Percentiles rank a stretch among this genome's conserved stretches.
Evolutionary conservation across 2,329 filamentous ascomycete genomes (phyloP).

Genomic region (Aspergillus bombycis): DNA sequence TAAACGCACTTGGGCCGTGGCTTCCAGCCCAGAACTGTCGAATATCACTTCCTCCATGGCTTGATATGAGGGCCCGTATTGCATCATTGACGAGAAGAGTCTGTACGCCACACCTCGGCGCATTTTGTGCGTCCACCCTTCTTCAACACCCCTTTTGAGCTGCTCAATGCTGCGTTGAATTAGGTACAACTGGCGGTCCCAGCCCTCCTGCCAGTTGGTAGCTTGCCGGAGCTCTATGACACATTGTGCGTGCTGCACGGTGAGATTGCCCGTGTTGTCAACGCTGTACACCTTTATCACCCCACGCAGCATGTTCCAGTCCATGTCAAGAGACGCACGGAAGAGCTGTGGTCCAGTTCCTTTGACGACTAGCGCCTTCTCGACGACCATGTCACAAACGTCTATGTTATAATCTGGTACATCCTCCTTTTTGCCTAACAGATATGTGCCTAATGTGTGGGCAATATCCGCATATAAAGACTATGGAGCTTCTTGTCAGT

Average conservation of each 20-base stretch:
- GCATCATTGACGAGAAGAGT: not conserved
- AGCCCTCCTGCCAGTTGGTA: not conserved
- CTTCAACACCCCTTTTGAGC: not conserved
- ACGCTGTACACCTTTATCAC: not conserved
- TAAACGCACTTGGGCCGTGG: not conserved
- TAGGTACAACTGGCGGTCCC: not conserved
- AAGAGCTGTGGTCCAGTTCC: not conserved
- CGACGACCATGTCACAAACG: not conserved
- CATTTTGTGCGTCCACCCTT: not conserved
- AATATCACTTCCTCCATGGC: not conserved
- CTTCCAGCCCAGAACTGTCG: not conserved
- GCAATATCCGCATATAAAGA: not conserved
- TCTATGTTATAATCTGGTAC: not conserved
- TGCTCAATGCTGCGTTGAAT: not conserved
- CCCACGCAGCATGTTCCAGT: not conserved
- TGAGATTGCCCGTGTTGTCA: not conserved
- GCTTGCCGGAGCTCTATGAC: not conserved
- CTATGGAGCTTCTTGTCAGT: not conserved
- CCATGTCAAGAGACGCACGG: not conserved
- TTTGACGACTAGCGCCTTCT: not conserved
- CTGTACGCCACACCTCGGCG: not conserved
- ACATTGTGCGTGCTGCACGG: not conserved
- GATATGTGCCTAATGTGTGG: not conserved
- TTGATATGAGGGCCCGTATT: not conserved
- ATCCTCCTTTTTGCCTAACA: not conserved